Conservation (phyloP, 805 yeast species). For the Lachancea dasiensis region DNA sequence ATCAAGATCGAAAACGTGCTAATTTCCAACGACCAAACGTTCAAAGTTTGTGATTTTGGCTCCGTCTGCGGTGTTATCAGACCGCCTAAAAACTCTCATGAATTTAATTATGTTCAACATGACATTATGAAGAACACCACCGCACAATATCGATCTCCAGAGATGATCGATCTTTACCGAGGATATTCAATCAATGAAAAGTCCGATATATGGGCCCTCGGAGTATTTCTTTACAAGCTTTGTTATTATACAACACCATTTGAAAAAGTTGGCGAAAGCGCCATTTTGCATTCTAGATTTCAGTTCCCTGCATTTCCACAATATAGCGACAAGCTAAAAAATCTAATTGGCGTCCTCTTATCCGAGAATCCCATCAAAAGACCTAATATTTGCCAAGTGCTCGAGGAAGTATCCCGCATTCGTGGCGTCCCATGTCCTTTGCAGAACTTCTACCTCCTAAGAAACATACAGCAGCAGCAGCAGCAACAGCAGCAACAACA, state of each 20-base stretch:
- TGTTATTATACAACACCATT: constrained; percentile 83
- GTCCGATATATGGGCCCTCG: constrained; percentile 82
- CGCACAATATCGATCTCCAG: constrained; percentile 81
- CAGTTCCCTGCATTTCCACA: constrained; percentile 49
- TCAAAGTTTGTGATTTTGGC: constrained; percentile 91
- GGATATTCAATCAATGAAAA: constrained; percentile 74
- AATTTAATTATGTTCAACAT: constrained; percentile 51
- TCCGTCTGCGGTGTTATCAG: constrained; percentile 62
- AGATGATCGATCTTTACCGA: constrained; percentile 67
- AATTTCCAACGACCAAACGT: constrained; percentile 60
- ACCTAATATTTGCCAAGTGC: constrained; percentile 66
- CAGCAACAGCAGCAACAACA: no score
- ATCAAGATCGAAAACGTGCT: constrained; percentile 90
- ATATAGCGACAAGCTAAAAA: constrained; percentile 57
- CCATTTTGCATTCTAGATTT: constrained; percentile 52
- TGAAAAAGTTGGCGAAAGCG: constrained; percentile 57
- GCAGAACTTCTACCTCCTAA: constrained; percentile 33
- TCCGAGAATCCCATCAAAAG: constrained; percentile 63
- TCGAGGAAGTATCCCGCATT: constrained; percentile 63
- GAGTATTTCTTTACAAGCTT: constrained; percentile 67
- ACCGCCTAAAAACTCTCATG: constrained; percentile 58
- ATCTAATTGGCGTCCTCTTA: constrained; percentile 54
- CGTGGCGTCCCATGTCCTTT: constrained; percentile 44
- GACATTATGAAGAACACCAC: constrained; percentile 77
- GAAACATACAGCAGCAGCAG: constrained; percentile 21